Evolutionary conservation across 805 yeast species (phyloP), one percentile per base, ranked within the genome.

Genomic region (Metschnikowia colocasiae): DNA sequence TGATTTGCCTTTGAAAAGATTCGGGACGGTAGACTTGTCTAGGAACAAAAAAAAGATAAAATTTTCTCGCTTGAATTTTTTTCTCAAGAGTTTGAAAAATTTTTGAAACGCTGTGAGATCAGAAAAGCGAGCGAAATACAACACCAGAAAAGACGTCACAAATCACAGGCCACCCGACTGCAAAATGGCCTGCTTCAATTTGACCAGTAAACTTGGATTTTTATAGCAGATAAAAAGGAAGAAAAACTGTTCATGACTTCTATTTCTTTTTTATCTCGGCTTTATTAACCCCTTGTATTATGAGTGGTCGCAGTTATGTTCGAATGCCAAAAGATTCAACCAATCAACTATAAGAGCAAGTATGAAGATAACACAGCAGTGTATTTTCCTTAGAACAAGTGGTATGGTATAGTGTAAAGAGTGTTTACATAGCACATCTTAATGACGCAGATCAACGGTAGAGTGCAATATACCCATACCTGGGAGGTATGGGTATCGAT

Each of bases 51-150:
- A 39, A 39, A 39, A 23, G 29, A n/a, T 27, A 39, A 39, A 39
- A 39, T 39, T 39, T 39, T 39, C 42, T 36, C 42, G 47, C 34
- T 8, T 16, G 40, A 41, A 25, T 29, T 41, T 47, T 18, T 38
- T 47, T 40, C 46, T 27, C 46, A 26, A 38, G 40, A 16, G 42
- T 39, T 19, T 39, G 42, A 39, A 39, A 39, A 39, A 39, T 39
- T 39, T 39, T 39, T 39, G 42, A 39, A 39, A 39, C 42, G 42
- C 27, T 15, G 42, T 39, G 42, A 27, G 30, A 39, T 27, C 26
- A 20, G 20, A 39, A 39, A 39, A 29, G 33, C 42, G 42, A 39
- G 42, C 42, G 42, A 16, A 13, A 23, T 36, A 19, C 19, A 19
- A 19, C 19, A 19, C 18, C 42, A 29, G 42, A 39, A 39, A 39